phyloP scores from a whole-genome alignment of 805 yeast genomes.

The Yarrowia deformans region DNA sequence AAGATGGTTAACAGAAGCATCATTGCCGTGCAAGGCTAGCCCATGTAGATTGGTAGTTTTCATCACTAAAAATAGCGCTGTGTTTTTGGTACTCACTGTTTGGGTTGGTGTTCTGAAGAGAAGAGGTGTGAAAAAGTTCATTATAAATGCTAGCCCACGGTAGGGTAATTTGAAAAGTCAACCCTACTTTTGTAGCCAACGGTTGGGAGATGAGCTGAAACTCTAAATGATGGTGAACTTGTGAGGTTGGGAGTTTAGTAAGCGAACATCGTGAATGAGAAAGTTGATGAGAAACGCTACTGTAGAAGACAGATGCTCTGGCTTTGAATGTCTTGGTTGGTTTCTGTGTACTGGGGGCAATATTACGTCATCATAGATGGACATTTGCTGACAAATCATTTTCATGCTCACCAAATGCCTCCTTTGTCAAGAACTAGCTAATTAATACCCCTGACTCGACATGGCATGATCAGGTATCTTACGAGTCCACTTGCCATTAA shows the following conservation, averaged over 20 bases:
- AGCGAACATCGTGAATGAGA: too few species aligned
- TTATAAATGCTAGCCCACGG: constrained; percentile 11
- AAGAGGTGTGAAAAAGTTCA: neutral
- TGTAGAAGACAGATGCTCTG: too few species aligned
- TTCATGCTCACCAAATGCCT: too few species aligned
- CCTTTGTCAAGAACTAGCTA: too few species aligned
- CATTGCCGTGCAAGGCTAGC: constrained; percentile 39
- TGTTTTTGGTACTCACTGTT: constrained; percentile 25
- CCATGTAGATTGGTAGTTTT: constrained; percentile 21
- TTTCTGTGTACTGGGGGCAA: too few species aligned
- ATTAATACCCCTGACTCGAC: too few species aligned
- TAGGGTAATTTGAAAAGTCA: constrained; percentile 22
- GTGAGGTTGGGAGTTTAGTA: neutral
- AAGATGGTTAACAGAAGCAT: constrained; percentile 39
- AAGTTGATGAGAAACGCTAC: too few species aligned
- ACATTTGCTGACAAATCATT: too few species aligned
- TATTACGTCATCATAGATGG: too few species aligned
- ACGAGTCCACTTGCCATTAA: too few species aligned
- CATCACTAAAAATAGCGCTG: constrained; percentile 24
- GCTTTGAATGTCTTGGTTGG: too few species aligned
- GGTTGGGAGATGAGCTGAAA: constrained; percentile 1
- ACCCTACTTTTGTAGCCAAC: constrained; percentile 7
- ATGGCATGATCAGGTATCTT: too few species aligned
- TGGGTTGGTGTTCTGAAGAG: constrained; percentile 3
- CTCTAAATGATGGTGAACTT: neutral